These are phyloP conservation scores for Ceratobasidium sp. DNA, from an alignment of 1,284 basidiomycete genomes.

Conservation along the genomic window DNA sequence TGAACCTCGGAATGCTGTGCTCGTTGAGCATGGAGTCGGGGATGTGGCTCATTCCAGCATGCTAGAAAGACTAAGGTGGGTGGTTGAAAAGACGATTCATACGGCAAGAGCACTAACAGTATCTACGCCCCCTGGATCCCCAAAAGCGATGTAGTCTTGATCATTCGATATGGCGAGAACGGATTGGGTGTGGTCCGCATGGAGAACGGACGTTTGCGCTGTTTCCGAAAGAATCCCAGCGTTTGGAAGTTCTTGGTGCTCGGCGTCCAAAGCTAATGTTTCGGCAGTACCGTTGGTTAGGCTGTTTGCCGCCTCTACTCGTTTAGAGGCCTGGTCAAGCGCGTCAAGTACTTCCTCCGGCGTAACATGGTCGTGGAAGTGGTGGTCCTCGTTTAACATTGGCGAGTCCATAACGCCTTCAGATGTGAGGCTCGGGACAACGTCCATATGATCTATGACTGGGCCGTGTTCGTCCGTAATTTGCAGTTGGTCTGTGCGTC, in stretches of 20 bases:
- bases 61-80: too few relatives aligned
- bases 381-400: background rate
- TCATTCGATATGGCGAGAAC: background rate
- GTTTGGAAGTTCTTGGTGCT: background rate
- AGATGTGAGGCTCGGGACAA: background rate
- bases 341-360: constrained; percentile 6
- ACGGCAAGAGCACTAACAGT: background rate
- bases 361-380: background rate
- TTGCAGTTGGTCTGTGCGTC: constrained; percentile 1
- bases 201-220: background rate
- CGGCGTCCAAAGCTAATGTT: background rate
- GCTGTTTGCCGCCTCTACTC: constrained; percentile 3
- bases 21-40: constrained; percentile 3
- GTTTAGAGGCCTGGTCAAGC: background rate
- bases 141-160: constrained; percentile 3
- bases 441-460: constrained; percentile 1
- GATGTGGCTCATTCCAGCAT: too few relatives aligned
- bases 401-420: background rate
- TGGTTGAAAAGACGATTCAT: too few relatives aligned
- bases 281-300: background rate
- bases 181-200: background rate
- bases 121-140: background rate
- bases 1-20: background rate
- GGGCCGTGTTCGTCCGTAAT: constrained; percentile 1
- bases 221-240: background rate